Conservation (phyloP, 177 flowering plant genomes). For the Telopea speciosissima region DNA sequence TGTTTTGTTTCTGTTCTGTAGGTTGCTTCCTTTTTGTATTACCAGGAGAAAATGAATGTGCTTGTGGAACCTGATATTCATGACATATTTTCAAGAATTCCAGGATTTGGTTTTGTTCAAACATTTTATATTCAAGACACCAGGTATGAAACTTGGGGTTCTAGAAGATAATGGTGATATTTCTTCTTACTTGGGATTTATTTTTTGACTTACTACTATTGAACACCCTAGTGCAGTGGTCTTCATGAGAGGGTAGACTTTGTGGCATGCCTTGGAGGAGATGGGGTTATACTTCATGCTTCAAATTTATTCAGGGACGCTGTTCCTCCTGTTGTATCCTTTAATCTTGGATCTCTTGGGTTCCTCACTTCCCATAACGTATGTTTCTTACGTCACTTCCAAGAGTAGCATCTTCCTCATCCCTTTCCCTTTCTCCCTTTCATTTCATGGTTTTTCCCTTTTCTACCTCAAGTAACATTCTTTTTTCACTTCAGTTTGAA, state of each 20-base stretch:
- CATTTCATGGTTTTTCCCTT: not conserved
- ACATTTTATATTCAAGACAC: constrained; percentile 95
- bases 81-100: constrained; percentile 95
- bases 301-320: constrained; percentile 92
- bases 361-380: constrained; percentile 93
- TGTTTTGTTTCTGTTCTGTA: constrained; percentile 23
- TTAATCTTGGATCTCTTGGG: constrained; percentile 98
- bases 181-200: constrained; percentile 1
- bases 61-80: constrained; percentile 98
- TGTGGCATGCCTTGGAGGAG: constrained; percentile 97
- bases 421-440: constrained; percentile 6
- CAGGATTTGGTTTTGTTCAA: constrained; percentile 98
- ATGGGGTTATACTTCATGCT: constrained; percentile 95
- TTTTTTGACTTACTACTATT: constrained; percentile 5
- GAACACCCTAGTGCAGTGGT: constrained; percentile 46
- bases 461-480: not conserved
- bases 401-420: not conserved
- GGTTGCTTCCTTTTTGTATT: constrained; percentile 86
- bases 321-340: constrained; percentile 96
- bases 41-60: constrained; percentile 94
- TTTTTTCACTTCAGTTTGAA: constrained; percentile 55
- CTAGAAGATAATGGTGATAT: not conserved
- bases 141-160: constrained; percentile 41
- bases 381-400: constrained; percentile 25
- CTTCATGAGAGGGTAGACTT: constrained; percentile 97